Base-by-base conservation (phyloP, 176 grass and related monocot species). In the Oryza australiensis region DNA sequence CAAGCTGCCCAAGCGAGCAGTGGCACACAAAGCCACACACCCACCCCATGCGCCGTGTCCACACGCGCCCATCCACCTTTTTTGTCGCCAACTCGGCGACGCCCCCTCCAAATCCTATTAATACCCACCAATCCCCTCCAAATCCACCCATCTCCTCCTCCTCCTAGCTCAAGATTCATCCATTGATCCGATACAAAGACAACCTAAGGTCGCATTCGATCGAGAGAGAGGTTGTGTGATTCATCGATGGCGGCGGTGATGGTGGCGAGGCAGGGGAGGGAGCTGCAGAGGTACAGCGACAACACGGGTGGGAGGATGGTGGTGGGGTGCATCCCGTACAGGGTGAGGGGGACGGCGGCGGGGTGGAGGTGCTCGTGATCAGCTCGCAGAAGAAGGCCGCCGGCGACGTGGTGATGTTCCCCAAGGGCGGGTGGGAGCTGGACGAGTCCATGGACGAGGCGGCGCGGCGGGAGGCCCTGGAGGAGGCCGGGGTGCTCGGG, bases 351-450 rank as follows among this genome's bases (percentile, higher is more conserved):
- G 43, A 20, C 78, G 79, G 55, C 41, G 73, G 55, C 33, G 73
- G 42, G 43, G 64, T 94, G 64, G 82, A 94, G 75, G 91, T 94
- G 13, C 88, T 94, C 13, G 88, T 94, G 29, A 90, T 94, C 69
- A 86, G 81, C 85, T 90, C 91, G 9, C 79, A 80, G 48, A 94
- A 94, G 79, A 89, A 89, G 43, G 87, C 55, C 6, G 80, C 5
- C 51, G 51, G 65, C 23, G 81, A 75, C 0, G 91, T 71, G 7
- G 83, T 86, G 13, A 51, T 94, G 66, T 86, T 94, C 86, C 91
- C 91, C 26, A 94, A 94, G 77, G 92, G 92, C 26, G 92, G 92
- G 27, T 94, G 92, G 92, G 92, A 94, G 80, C 74, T 81, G 26
- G 86, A 94, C 85, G 92, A 94, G 78, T 82, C 83, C 3, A 91